Evolutionary conservation across 345 rosid genomes (phyloP), one percentile per base, ranked within the genome.

Genomic region (Hibiscus mutabilis): DNA sequence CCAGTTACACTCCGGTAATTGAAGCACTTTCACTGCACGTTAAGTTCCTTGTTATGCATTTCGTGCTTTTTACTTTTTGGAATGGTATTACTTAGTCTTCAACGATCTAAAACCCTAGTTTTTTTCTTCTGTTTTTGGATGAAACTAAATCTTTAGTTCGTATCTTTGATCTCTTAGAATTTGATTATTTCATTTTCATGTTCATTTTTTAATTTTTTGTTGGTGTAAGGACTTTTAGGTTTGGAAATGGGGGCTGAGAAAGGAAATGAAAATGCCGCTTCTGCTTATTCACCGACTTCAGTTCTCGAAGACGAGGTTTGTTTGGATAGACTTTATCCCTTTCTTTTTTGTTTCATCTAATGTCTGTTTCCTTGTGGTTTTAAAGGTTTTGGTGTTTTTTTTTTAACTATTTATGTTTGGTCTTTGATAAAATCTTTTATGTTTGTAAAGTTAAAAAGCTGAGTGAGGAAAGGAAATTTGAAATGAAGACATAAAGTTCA

Each of bases 251-350:
- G 22, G 18, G 46, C 74, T 31, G 79, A 74, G 57, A 58, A 70
- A 6, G 83, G 73, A 66, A 46, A 75, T 77, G 84, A 84, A 79
- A 81, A 66, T 27, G 89, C 76, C 15, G 82, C 64, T 11, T 60
- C 87, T 22, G 91, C 81, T 22, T 92, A 86, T 60, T 93, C 98
- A 12, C 97, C 96, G 57, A 91, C 90, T 60, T 94, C 98, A 64
- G 98, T 94, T 62, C 94, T 94, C 10, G 88, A 75, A 64, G 96
- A 89, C 14, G 66, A 60, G 66, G 66, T 60, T 60, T 31, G 44
- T 22, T 65, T 44, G 35, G 29, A 14, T 19, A 12, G 5, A 13
- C 16, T 5, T 21, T 21, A 14, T 44, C 5, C 0, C 9, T 12
- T 0, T 63, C 12, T 3, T 6, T 35, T 18, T 40, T 37, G 12